These are phyloP conservation scores for Aspergillus costaricaensis DNA, from an alignment of 2,329 filamentous ascomycete genomes.

Conservation along the genomic window DNA sequence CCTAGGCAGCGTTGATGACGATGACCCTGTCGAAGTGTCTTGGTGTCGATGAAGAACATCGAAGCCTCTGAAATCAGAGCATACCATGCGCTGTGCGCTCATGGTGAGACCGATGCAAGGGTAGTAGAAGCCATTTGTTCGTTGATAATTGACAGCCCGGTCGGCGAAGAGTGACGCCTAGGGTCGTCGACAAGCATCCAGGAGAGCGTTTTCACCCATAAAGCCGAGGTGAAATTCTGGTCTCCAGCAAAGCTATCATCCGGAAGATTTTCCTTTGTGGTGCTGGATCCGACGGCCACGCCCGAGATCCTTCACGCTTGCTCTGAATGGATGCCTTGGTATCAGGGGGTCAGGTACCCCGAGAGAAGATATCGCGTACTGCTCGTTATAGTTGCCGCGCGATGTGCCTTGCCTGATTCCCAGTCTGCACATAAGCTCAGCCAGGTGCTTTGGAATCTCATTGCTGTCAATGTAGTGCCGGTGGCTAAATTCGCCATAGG, in stretches of 20 bases:
- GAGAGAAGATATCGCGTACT: slow-evolving; percentile 34
- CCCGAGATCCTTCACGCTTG: slow-evolving; percentile 26
- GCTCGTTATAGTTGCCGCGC: slow-evolving; percentile 30
- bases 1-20: slow-evolving; percentile 44
- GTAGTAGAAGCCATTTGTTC: slow-evolving; percentile 25
- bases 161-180: slow-evolving; percentile 45
- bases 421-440: slow-evolving; percentile 30
- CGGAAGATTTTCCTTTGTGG: slow-evolving; percentile 44
- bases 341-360: slow-evolving; percentile 33
- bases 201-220: slow-evolving; percentile 30
- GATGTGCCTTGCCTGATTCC: slow-evolving; percentile 30
- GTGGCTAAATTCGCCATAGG: slow-evolving; percentile 17
- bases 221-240: slow-evolving; percentile 43
- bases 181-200: slow-evolving; percentile 40
- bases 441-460: slow-evolving; percentile 34
- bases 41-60: slow-evolving; percentile 47
- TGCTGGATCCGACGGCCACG: slow-evolving; percentile 44
- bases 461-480: slow-evolving; percentile 40
- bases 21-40: slow-evolving; percentile 43
- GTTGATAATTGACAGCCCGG: slow-evolving; percentile 41
- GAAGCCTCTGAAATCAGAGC: slow-evolving; percentile 38
- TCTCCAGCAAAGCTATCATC: slow-evolving; percentile 45
- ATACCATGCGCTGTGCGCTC: slow-evolving; percentile 32
- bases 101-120: slow-evolving; percentile 24
- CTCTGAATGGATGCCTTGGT: slow-evolving; percentile 22